Evolutionary conservation across 2,329 filamentous ascomycete genomes (phyloP).

Genomic region (Coniella vitis): DNA sequence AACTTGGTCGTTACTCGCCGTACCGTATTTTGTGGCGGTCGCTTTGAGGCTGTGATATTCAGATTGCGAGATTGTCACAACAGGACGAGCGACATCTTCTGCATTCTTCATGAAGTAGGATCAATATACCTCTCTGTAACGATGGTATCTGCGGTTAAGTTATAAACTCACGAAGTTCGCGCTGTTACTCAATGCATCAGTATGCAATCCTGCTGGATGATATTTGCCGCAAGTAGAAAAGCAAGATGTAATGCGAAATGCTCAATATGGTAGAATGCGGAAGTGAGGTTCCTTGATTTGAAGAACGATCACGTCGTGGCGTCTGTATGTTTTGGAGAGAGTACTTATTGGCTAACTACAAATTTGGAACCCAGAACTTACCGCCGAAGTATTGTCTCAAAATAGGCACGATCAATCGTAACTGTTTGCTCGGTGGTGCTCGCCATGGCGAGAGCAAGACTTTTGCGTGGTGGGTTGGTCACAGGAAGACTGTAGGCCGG

Average conservation of each 20-base stretch:
- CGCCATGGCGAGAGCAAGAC: constrained; percentile 5
- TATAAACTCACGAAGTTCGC: constrained; percentile 40
- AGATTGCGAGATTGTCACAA: constrained; percentile 48
- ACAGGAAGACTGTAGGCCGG: too few species aligned
- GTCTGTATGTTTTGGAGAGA: constrained; percentile 1
- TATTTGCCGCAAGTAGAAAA: neutral
- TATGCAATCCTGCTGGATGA: neutral
- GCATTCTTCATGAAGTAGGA: constrained; percentile 14
- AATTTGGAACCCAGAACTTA: constrained; percentile 29
- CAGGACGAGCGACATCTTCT: constrained; percentile 26
- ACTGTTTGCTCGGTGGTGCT: constrained; percentile 27
- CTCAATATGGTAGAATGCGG: too few species aligned
- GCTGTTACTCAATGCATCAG: constrained; percentile 25
- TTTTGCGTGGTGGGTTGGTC: too few species aligned
- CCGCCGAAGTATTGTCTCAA: constrained; percentile 56
- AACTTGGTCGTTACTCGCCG: constrained; percentile 12
- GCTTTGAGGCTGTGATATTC: constrained; percentile 57
- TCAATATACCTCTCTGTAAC: constrained; percentile 1
- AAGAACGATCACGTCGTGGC: too few species aligned
- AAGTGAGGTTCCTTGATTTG: too few species aligned
- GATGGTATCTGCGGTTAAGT: constrained; percentile 5
- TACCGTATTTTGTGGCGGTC: constrained; percentile 49
- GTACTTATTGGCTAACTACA: neutral
- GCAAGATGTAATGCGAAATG: neutral
- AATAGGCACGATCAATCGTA: constrained; percentile 53